These are phyloP conservation scores for Singerocomus inundabilis DNA, from an alignment of 1,284 basidiomycete genomes.

Conservation along the genomic window DNA sequence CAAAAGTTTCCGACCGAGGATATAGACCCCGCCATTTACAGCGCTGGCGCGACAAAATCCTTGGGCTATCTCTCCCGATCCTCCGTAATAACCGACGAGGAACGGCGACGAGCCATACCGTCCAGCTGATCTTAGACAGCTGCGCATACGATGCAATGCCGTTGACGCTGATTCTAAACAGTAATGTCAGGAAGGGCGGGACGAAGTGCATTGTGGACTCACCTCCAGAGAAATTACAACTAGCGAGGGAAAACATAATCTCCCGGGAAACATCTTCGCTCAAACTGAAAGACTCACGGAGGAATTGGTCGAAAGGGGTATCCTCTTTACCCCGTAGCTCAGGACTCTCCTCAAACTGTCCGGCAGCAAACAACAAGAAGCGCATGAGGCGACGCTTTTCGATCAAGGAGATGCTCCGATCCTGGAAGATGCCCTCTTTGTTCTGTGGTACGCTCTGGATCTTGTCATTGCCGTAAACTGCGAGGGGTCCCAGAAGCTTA, in stretches of 20 bases:
- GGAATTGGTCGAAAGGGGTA: slow-evolving; percentile 57
- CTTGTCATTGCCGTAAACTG: slow-evolving; percentile 51
- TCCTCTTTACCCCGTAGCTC: slow-evolving; percentile 61
- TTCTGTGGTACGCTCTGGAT: slow-evolving; percentile 79
- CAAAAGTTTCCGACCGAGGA: slow-evolving; percentile 64
- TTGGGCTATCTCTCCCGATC: slow-evolving; percentile 88
- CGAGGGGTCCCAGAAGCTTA: slow-evolving; percentile 78
- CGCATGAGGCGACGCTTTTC: slow-evolving; percentile 95
- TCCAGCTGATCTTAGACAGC: slow-evolving; percentile 79
- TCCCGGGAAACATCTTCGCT: slow-evolving; percentile 55
- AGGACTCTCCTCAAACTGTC: slow-evolving; percentile 65
- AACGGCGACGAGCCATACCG: slow-evolving; percentile 91
- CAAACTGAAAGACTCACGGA: slow-evolving; percentile 63
- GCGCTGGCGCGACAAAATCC: slow-evolving; percentile 90
- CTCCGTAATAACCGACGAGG: slow-evolving; percentile 93
- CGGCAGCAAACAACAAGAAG: slow-evolving; percentile 79
- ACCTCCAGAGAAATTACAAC: slow-evolving; percentile 58
- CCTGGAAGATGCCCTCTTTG: slow-evolving; percentile 95
- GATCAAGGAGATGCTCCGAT: slow-evolving; percentile 71
- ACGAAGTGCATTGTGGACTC: slow-evolving; percentile 13
- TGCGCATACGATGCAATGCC: slow-evolving; percentile 64
- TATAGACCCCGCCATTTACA: slow-evolving; percentile 82
- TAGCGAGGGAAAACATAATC: slow-evolving; percentile 73
- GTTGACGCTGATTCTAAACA: slow-evolving; percentile 59
- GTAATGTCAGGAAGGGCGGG: slow-evolving; percentile 2